Percentiles rank a stretch among this genome's conserved stretches.
Conservation (phyloP, 495 filamentous ascomycete genomes). For the Penicillium ochrochloron region DNA sequence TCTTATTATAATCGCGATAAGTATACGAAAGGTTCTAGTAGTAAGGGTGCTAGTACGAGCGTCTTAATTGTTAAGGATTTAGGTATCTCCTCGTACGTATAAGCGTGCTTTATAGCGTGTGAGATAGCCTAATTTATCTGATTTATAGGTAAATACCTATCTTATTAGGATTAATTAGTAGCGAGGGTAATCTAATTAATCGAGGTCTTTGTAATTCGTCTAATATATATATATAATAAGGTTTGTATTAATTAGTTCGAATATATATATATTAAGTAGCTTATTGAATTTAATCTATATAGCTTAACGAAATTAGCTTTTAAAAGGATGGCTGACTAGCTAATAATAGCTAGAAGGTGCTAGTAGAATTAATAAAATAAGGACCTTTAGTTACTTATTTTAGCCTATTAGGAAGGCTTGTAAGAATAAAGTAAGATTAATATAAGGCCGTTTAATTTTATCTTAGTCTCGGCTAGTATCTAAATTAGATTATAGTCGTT, state of each 20-base stretch:
- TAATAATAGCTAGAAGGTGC: not conserved
- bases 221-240: not conserved
- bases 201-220: not conserved
- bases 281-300: not conserved
- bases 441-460: too few species aligned
- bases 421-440: too few species aligned
- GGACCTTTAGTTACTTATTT: not conserved
- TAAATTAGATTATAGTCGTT: too few species aligned
- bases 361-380: not conserved
- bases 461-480: too few species aligned
- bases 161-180: too few species aligned
- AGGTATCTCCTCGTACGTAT: not conserved
- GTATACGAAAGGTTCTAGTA: not conserved
- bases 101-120: not conserved
- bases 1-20: not conserved
- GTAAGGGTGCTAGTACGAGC: not conserved
- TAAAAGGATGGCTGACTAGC: too few species aligned
- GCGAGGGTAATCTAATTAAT: not conserved
- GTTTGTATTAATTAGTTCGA: not conserved
- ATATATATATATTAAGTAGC: not conserved
- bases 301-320: too few species aligned
- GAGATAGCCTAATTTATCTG: not conserved
- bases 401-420: not conserved
- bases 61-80: not conserved
- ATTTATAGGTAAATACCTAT: not conserved